Evolutionary conservation across 2,329 filamentous ascomycete genomes (phyloP), one percentile per base, ranked within the genome.

Genomic region (Apiospora hydei): DNA sequence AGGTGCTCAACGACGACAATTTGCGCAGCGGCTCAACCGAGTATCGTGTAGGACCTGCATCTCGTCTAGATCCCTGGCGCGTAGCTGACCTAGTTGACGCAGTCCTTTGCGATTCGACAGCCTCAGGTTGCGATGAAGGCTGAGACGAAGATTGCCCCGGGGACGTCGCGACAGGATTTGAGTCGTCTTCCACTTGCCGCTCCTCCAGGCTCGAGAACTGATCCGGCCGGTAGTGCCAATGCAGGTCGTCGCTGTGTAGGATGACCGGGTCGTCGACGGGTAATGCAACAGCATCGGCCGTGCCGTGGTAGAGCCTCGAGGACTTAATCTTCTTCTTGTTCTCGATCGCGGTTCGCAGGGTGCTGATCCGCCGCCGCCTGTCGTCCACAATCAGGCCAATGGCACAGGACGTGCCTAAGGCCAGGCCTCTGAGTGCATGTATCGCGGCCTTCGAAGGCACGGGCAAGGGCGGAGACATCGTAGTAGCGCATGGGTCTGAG

Each of bases 401-500:
- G 57, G 88, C 89, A 77, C 87, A 90, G 11, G 88, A 88, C 2
- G 88, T 89, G 69, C 88, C 88, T 21, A 90, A 80, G 71, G 88
- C 84, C 72, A 89, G 83, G 74, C 87, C 85, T 73, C 87, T 87
- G 47, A 90, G 85, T 72, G 87, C 85, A 79, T 87, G 85, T 74
- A 90, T 83, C 72, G 86, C 87, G 72, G 86, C 86, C 81, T 87
- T 87, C 49, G 88, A 89, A 67, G 87, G 88, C 71, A 88, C 84
- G 72, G 85, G 85, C 72, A 85, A 81, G 69, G 83, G 82, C 71
- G 84, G 78, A 70, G 84, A 83, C 86, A 88, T 88, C 73, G 41
- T 74, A 72, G 69, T 43, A 43, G 41, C 30, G 69, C 51, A 64
- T 44, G 18, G 41, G 51, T 51, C 38, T 66, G 49, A 67, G 72